Base-by-base conservation (phyloP, 106 monocot genomes). In the Posidonia australis region DNA sequence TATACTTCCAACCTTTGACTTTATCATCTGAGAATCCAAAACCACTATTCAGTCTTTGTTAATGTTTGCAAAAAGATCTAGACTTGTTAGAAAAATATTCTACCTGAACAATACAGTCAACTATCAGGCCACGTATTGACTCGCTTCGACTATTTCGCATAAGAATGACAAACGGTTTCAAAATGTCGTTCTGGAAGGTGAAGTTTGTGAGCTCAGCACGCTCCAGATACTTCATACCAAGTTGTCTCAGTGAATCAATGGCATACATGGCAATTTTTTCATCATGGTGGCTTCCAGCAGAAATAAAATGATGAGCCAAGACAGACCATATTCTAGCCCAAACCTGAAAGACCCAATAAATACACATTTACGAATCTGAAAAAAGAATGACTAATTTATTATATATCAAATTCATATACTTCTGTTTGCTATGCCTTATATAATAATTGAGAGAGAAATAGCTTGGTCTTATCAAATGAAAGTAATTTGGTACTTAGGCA, bases 321-420 rank as follows among this genome's bases (percentile, higher is more conserved):
- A 98, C 98, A 52, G 77, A 83, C 98, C 98, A 98, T 78, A 98
- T 98, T 73, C 84, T 82, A 62, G 98, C 87, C 98, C 98, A 98
- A 25, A 96, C 96, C 96, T 96, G 51, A 54, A 46, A 10, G n/a
- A 63, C 21, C 12, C 24, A 63, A 63, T 20, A 19, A 43, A 36
- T 36, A 7, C 36, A 36, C 2, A 36, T 36, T 36, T 36, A 7
- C 7, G 7, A 36, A 36, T 7, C 2, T 4, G 36, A 36, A 36
- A 7, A 4, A 36, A 36, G 36, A 36, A 36, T 36, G 36, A 36
- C 36, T 36, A n/a, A n/a, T n/a, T n/a, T n/a, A n/a, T n/a, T n/a
- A n/a, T n/a, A n/a, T n/a, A n/a, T n/a, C n/a, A n/a, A n/a, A n/a
- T 36, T 36, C 7, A 36, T 7, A 36, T 36, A 2, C 2, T 7